phyloP scores from a whole-genome alignment of 768 basidiomycete species.

The Coprinellus micaceus region DNA sequence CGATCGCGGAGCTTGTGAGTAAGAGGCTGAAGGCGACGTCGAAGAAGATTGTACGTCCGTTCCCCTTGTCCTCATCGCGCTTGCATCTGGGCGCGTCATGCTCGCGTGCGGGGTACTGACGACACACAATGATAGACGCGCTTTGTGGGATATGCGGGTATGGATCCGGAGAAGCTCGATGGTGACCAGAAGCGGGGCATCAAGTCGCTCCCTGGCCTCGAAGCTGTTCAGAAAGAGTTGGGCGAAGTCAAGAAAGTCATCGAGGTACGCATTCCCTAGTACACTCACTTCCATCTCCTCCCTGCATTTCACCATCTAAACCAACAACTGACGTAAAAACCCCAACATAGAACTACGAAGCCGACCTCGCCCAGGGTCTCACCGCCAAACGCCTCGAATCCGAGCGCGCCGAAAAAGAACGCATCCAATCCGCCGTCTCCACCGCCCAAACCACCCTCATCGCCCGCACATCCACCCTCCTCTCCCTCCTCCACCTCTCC shows the following conservation, averaged over 20 bases:
- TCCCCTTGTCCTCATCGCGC: no score
- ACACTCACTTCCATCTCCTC: no score
- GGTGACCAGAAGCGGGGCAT: slow-evolving; percentile 81
- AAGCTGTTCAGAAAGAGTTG: slow-evolving; percentile 77
- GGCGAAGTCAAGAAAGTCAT: slow-evolving; percentile 80
- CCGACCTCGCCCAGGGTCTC: slow-evolving; percentile 55
- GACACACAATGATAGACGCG: no score
- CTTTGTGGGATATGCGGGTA: slow-evolving; percentile 50
- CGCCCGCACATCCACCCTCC: no score
- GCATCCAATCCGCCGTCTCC: slow-evolving; percentile 52
- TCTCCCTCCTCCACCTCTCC: no score
- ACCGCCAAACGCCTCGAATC: slow-evolving; percentile 51
- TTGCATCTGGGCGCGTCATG: no score
- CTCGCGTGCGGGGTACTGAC: no score
- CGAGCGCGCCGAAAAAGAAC: slow-evolving; percentile 53
- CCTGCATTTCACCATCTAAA: no score
- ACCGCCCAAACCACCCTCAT: slow-evolving; percentile 23
- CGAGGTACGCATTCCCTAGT: no score
- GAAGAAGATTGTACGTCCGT: slow-evolving; percentile 75
- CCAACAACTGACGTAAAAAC: no score
- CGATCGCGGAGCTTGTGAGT: slow-evolving; percentile 72
- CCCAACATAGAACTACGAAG: slow-evolving; percentile 58
- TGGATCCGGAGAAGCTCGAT: slow-evolving; percentile 69
- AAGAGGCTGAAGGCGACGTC: slow-evolving; percentile 73
- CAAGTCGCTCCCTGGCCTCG: slow-evolving; percentile 69